Percentiles rank a stretch among this genome's conserved stretches.
Evolutionary conservation across 2,329 filamentous ascomycete species (phyloP).

Genomic region (Penicillium decumbens): DNA sequence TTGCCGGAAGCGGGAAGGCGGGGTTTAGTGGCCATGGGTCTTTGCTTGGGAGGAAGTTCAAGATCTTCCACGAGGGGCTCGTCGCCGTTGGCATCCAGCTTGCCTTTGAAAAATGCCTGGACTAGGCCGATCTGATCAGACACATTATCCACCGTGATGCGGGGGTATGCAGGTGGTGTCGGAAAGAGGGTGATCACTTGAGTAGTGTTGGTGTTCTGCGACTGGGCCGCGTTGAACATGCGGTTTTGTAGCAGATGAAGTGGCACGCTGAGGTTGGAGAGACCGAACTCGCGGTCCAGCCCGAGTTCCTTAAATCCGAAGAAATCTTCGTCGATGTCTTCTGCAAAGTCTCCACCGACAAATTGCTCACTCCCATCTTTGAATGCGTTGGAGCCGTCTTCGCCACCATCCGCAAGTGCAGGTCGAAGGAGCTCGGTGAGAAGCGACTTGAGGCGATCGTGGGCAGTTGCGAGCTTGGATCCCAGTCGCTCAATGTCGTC

Average conservation of each 20-base stretch:
- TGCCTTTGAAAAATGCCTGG: slow-evolving; percentile 85
- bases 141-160: slow-evolving; percentile 74
- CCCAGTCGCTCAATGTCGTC: slow-evolving; percentile 88
- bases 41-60: slow-evolving; percentile 87
- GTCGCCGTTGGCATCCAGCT: slow-evolving; percentile 77
- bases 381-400: slow-evolving; percentile 85
- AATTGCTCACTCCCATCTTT: slow-evolving; percentile 97
- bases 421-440: slow-evolving; percentile 90
- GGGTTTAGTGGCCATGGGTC: slow-evolving; percentile 46
- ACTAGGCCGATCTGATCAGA: slow-evolving; percentile 78
- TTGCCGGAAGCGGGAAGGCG: slow-evolving; percentile 46
- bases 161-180: slow-evolving; percentile 66
- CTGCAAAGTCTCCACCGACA: slow-evolving; percentile 91
- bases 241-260: slow-evolving; percentile 89
- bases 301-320: slow-evolving; percentile 97
- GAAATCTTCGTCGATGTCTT: slow-evolving; percentile 97
- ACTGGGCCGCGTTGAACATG: slow-evolving; percentile 78
- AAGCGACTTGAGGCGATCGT: slow-evolving; percentile 91
- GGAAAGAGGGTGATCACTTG: slow-evolving; percentile 55
- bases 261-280: slow-evolving; percentile 83
- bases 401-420: slow-evolving; percentile 72
- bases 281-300: slow-evolving; percentile 82
- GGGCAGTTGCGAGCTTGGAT: slow-evolving; percentile 72
- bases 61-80: slow-evolving; percentile 88
- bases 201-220: slow-evolving; percentile 56